Evolutionary conservation across 2,329 filamentous ascomycete species (phyloP).

Genomic region (Penicillium sp.): DNA sequence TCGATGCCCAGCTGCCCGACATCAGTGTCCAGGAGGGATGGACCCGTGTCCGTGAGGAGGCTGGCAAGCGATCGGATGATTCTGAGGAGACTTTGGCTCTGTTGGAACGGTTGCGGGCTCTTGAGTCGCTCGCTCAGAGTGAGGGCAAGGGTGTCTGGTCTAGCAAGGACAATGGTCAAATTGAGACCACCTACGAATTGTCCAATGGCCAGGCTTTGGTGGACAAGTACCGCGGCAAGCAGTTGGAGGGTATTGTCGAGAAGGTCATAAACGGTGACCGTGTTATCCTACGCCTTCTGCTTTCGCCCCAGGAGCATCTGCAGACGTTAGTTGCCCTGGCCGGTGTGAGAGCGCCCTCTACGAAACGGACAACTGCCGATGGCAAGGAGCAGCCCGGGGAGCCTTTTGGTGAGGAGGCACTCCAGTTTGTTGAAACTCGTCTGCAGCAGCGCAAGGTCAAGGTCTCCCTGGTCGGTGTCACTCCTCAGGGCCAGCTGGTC

Average conservation of each 20-base stretch:
- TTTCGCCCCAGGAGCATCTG: slow-evolving; percentile 77
- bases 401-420: slow-evolving; percentile 83
- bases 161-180: slow-evolving; percentile 56
- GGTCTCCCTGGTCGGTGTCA: slow-evolving; percentile 77
- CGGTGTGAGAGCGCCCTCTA: slow-evolving; percentile 83
- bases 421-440: slow-evolving; percentile 78
- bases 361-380: slow-evolving; percentile 75
- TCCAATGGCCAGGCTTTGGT: slow-evolving; percentile 70
- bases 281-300: slow-evolving; percentile 73
- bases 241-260: slow-evolving; percentile 81
- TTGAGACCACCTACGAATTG: slow-evolving; percentile 77
- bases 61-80: slow-evolving; percentile 78
- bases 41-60: slow-evolving; percentile 90
- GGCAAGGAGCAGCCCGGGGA: slow-evolving; percentile 80
- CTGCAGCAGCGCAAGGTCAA: slow-evolving; percentile 81
- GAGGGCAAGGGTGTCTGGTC: slow-evolving; percentile 80
- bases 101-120: slow-evolving; percentile 69
- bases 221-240: slow-evolving; percentile 77
- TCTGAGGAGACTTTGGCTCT: slow-evolving; percentile 66
- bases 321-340: slow-evolving; percentile 86
- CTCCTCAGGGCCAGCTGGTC: slow-evolving; percentile 86
- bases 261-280: slow-evolving; percentile 88
- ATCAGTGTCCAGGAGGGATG: slow-evolving; percentile 81
- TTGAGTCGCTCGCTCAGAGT: slow-evolving; percentile 72
- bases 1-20: slow-evolving; percentile 74